Conservation (phyloP, 345 rosid species). For the Moricandia moricandioides region DNA sequence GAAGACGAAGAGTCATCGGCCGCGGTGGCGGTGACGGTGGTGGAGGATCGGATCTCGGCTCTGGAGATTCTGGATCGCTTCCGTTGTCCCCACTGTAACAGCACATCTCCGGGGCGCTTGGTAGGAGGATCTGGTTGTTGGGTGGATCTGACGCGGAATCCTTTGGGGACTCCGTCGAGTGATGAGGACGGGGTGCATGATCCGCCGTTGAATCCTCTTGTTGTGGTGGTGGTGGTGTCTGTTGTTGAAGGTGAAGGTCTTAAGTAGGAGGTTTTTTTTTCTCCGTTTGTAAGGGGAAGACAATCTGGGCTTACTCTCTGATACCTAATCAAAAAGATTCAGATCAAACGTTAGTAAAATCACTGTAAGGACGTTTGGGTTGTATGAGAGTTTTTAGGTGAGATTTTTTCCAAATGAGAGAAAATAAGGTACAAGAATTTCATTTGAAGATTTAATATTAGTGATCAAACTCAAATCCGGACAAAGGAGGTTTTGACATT, state of each 20-base stretch:
- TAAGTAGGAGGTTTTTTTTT: constrained; percentile 42
- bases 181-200: constrained; percentile 30
- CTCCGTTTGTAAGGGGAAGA: constrained; percentile 45
- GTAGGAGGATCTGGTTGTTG: constrained; percentile 29
- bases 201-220: constrained; percentile 38
- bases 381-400: background rate
- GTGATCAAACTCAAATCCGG: background rate
- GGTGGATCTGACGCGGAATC: constrained; percentile 35
- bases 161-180: constrained; percentile 25
- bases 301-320: constrained; percentile 63
- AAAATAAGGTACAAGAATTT: background rate
- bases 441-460: background rate
- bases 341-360: constrained; percentile 10
- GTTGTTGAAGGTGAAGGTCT: constrained; percentile 39
- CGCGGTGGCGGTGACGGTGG: constrained; percentile 38
- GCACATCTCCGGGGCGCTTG: constrained; percentile 46
- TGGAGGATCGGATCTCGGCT: constrained; percentile 49
- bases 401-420: constrained; percentile 2
- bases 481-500: background rate
- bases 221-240: constrained; percentile 18
- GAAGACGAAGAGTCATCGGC: constrained; percentile 55
- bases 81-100: constrained; percentile 71
- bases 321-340: constrained; percentile 39
- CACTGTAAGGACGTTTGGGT: background rate
- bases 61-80: constrained; percentile 60